Conservation (phyloP, 1,284 basidiomycete species). For the Sanguinoderma infundibulare region DNA sequence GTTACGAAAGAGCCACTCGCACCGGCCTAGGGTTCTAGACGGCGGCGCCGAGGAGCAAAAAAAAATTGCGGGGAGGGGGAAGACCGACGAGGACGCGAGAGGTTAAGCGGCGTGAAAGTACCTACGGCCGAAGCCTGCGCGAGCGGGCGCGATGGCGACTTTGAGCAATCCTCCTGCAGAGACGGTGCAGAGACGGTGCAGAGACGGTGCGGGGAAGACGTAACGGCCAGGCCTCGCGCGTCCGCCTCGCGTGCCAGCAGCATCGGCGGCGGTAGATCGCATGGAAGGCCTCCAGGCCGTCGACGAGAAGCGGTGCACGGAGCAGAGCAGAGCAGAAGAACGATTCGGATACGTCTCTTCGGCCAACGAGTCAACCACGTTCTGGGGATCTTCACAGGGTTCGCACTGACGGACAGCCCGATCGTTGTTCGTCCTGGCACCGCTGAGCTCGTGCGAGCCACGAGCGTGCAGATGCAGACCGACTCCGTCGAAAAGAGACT, state of each 20-base stretch:
- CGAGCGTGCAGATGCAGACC: background rate
- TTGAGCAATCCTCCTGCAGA: background rate
- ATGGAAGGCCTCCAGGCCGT: constrained; percentile 13
- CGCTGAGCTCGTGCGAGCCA: too few relatives aligned
- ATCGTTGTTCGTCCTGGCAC: too few relatives aligned
- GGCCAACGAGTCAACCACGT: too few relatives aligned
- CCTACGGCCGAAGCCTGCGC: background rate
- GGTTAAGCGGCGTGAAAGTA: background rate
- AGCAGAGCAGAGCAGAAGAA: background rate
- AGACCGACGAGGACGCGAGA: too few relatives aligned
- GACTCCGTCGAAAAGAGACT: background rate
- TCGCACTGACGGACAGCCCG: too few relatives aligned
- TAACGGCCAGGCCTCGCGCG: too few relatives aligned
- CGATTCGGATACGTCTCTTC: too few relatives aligned
- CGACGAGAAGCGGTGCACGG: background rate
- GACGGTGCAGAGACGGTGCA: background rate
- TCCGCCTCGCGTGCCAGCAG: background rate
- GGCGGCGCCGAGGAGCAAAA: too few relatives aligned
- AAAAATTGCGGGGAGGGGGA: too few relatives aligned
- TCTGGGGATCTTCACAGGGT: too few relatives aligned
- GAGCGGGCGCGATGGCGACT: background rate
- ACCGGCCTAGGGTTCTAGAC: too few relatives aligned
- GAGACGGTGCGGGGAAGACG: background rate
- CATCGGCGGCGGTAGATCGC: constrained; percentile 20
- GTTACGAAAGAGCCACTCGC: too few relatives aligned